Evolutionary conservation across 352 stramenopile species (phyloP).

Genomic region (Ophiocytium majus): DNA sequence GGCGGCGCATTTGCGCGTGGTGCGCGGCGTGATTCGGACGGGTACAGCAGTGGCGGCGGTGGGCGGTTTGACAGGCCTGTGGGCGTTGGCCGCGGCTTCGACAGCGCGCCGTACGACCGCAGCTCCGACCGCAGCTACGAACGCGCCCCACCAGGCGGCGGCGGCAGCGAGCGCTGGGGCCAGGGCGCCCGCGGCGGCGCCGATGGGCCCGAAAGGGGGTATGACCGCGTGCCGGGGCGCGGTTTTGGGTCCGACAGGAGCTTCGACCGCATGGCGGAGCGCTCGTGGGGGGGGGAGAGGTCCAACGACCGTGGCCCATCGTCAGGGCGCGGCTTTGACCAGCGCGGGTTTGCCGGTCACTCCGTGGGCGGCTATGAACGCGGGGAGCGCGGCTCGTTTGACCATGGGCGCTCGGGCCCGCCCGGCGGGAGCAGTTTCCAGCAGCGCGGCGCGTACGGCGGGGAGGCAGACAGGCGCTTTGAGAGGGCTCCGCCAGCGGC

Average conservation of each 20-base stretch:
- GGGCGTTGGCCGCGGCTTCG: neutral
- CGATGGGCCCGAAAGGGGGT: neutral
- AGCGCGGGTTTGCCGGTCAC: too few relatives aligned
- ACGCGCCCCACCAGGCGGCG: too few relatives aligned
- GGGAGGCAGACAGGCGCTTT: neutral
- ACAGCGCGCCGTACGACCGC: neutral
- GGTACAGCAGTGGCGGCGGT: too few relatives aligned
- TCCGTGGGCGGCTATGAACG: neutral
- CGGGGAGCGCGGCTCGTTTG: neutral
- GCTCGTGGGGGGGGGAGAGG: neutral
- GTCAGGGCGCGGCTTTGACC: neutral
- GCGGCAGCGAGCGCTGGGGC: too few relatives aligned
- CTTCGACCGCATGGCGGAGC: neutral
- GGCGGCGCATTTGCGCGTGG: too few relatives aligned
- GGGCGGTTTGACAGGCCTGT: neutral
- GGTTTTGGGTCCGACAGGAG: neutral
- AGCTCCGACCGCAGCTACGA: neutral
- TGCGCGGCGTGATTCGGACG: neutral
- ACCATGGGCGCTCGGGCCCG: neutral
- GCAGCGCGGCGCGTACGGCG: neutral
- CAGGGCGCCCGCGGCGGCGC: too few relatives aligned
- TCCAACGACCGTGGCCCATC: neutral
- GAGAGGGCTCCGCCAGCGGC: neutral
- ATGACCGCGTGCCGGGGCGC: neutral
- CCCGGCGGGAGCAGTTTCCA: neutral